Evolutionary conservation across 2,329 filamentous ascomycete genomes (phyloP).

Genomic region (Boeremia exigua): DNA sequence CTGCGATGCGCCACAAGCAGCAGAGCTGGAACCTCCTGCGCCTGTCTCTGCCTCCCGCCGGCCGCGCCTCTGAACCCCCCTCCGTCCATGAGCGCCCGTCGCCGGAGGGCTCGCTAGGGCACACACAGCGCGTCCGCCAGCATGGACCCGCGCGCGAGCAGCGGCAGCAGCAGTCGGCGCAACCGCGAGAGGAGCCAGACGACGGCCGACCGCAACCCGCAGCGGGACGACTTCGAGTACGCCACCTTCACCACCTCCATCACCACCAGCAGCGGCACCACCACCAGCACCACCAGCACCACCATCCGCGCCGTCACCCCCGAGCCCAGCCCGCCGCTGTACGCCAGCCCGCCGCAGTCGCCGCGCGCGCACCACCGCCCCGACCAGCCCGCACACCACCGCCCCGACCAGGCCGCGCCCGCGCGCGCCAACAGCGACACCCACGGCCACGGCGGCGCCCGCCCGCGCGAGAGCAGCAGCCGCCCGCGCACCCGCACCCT

Average conservation of each 20-base stretch:
- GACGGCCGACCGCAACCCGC: slow-evolving; percentile 1
- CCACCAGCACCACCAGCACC: slow-evolving; percentile 21
- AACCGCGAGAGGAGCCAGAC: slow-evolving; percentile 10
- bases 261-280: slow-evolving; percentile 2
- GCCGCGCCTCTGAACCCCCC: not conserved
- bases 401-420: slow-evolving; percentile 4
- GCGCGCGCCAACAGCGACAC: slow-evolving; percentile 42
- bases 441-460: slow-evolving; percentile 54
- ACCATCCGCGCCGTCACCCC: slow-evolving; percentile 71
- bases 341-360: slow-evolving; percentile 38
- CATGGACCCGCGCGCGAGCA: slow-evolving; percentile 9
- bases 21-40: not conserved
- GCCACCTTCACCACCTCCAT: slow-evolving; percentile 8
- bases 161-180: slow-evolving; percentile 1
- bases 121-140: not conserved
- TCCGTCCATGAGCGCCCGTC: slow-evolving; percentile 9
- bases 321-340: slow-evolving; percentile 50
- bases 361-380: slow-evolving; percentile 33
- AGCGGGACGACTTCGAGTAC: slow-evolving; percentile 6
- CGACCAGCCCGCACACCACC: slow-evolving; percentile 26
- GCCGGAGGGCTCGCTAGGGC: slow-evolving; percentile 6
- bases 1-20: not conserved
- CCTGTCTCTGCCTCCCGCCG: not conserved
- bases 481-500: slow-evolving; percentile 59
- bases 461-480: slow-evolving; percentile 52